phyloP scores from a whole-genome alignment of 208 protist species.

The Strigomonas galati region DNA sequence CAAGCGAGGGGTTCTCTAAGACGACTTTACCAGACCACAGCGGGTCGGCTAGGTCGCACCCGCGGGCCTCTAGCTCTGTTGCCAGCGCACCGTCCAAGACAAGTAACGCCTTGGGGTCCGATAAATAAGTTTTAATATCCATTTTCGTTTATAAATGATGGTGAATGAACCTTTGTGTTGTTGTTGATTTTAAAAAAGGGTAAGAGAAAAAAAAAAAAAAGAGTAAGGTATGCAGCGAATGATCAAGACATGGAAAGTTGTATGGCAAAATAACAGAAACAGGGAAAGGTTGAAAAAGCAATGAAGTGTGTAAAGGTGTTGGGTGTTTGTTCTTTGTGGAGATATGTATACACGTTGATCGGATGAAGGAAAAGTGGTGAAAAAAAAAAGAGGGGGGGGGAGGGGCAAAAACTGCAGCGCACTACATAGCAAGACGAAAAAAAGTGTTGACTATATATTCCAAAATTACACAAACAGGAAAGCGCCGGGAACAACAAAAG shows the following conservation, averaged over 20 bases:
- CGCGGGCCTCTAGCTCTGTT: slow-evolving; percentile 48
- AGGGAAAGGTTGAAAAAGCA: too few relatives aligned
- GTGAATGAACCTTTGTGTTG: background rate
- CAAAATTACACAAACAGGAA: too few relatives aligned
- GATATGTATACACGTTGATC: background rate
- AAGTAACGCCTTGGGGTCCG: slow-evolving; percentile 26
- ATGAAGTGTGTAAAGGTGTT: background rate
- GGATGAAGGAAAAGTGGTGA: background rate
- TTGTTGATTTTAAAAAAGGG: background rate
- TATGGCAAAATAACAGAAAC: background rate
- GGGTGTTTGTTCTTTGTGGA: background rate
- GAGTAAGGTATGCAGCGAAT: background rate
- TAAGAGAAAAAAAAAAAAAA: slow-evolving; percentile 7
- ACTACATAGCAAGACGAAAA: too few relatives aligned
- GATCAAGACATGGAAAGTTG: too few relatives aligned
- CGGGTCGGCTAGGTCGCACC: slow-evolving; percentile 43
- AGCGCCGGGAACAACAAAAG: too few relatives aligned
- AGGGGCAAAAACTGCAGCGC: too few relatives aligned
- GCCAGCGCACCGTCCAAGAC: slow-evolving; percentile 57
- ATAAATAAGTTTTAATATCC: slow-evolving; percentile 29
- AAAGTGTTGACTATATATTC: too few relatives aligned
- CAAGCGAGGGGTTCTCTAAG: slow-evolving; percentile 29
- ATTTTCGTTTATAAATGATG: slow-evolving; percentile 6
- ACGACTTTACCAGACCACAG: slow-evolving; percentile 66
- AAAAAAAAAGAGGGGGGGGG: background rate